Evolutionary conservation across 371 early-diverging fungal species (phyloP), one percentile per base, ranked within the genome.

Genomic region (Zopfochytrium polystomum): DNA sequence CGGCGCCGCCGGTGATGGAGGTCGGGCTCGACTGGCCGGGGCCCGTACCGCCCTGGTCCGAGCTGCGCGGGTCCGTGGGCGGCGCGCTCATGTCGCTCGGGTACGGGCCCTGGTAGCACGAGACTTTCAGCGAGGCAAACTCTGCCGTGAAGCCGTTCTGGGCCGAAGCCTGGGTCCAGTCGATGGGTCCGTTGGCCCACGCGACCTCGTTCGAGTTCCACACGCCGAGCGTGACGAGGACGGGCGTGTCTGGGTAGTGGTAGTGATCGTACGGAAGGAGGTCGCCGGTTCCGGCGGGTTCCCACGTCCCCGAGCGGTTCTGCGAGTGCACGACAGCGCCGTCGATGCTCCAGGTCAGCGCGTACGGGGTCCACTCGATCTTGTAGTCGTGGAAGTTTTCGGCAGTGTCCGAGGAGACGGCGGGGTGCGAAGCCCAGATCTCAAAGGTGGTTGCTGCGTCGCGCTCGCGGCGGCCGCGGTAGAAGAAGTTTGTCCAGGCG

Each of bases 401-500:
- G 9, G 30, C 9, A 33, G 23, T 20, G 18, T 7, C 3, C 38
- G 2, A 29, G 9, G 35, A n/a, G 45, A 52, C 18, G 18, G 54
- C 61, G 18, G 56, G 42, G 50, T 57, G 49, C 22, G 25, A 11
- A 6, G 58, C 22, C 56, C 56, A 63, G 48, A 63, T 49, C 47
- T 63, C 63, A 42, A 57, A 42, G 2, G 34, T 43, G 2, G 57
- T 57, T 4, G n/a, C 31, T 9, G 50, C 9, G 26, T 63, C 57
- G 2, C 51, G 2, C 45, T 63, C 56, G 32, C 63, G 33, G 5
- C 18, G 30, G 0, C 63, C 63, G 22, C 55, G 5, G 47, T 31
- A 64, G 58, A 64, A 64, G n/a, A 58, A 52, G 49, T 64, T 64
- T 2, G 65, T 64, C 65, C 65, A 64, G 3, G 52, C 65, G 0